phyloP scores from a whole-genome alignment of 192 early-diverging fungal species.

The Martensiomyces pterosporus region DNA sequence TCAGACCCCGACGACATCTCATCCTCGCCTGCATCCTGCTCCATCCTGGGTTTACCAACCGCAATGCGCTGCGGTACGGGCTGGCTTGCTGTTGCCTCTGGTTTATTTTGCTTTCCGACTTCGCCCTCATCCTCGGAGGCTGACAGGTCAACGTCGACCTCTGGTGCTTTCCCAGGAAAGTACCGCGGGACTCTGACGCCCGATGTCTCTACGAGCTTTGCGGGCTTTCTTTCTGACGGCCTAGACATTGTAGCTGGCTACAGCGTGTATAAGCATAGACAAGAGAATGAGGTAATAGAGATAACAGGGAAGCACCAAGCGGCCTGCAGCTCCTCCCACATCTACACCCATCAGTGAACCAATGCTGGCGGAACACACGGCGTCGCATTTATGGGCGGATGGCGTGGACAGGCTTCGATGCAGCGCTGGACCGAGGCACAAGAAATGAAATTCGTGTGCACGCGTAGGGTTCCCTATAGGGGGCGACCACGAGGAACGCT shows the following conservation, averaged over 20 bases:
- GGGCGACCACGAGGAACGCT: conserved; percentile 6
- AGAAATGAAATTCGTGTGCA: no score
- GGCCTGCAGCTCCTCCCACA: no score
- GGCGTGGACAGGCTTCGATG: no score
- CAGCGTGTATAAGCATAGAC: no score
- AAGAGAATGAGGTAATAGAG: neutral
- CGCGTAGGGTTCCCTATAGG: neutral
- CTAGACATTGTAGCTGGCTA: conserved; percentile 9
- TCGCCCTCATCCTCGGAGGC: conserved; percentile 31
- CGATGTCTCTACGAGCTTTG: conserved; percentile 26
- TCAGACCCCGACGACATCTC: neutral
- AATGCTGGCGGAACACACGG: no score
- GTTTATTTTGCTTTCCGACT: neutral
- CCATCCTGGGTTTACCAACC: no score
- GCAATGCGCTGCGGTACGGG: no score
- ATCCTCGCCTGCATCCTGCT: no score
- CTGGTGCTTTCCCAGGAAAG: conserved; percentile 48
- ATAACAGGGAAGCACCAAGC: no score
- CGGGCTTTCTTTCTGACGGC: conserved; percentile 2
- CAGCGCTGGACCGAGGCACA: no score
- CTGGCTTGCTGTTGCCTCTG: conserved; percentile 1
- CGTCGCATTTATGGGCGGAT: no score
- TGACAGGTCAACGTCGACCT: conserved; percentile 10
- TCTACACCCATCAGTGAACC: no score
- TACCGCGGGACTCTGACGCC: conserved; percentile 35